Evolutionary conservation across 2,329 filamentous ascomycete species (phyloP), one percentile per base, ranked within the genome.

Genomic region (Neopestalotiopsis clavispora): DNA sequence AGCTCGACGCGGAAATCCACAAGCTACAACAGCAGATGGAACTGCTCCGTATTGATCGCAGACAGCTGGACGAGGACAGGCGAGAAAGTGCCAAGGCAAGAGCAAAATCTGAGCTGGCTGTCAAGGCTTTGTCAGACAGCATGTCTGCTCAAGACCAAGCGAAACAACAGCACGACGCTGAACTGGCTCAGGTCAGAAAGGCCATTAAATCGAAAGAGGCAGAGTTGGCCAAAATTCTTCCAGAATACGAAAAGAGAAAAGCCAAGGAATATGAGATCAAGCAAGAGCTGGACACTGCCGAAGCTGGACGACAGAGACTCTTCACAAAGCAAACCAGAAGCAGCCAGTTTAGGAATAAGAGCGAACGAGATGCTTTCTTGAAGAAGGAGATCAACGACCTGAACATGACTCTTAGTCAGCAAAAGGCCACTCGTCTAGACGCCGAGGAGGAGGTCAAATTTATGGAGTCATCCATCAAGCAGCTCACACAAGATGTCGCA

Each of bases 301-400:
- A 97, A 75, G 91, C 91, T 7, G 87, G 89, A 4, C 88, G 93
- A 57, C 90, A 92, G 72, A 91, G 95, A 49, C 87, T 99, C 7
- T 94, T 97, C 77, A 93, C 93, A 65, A 99, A 99, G 80, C 95
- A 99, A 81, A 94, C 92, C 58, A 91, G 95, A 60, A 94, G 92
- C 72, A 92, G 92, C 20, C 92, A 94, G 71, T 99, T 97, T 80
- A 92, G 88, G 76, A 97, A 90, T 79, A 97, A 97, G 83, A 88
- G 89, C 9, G 94, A 98, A 78, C 91, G 97, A 58, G 95, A 99
- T 79, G 88, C 89, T 45, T 98, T 90, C 85, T 84, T 99, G 64
- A 90, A 89, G 70, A 87, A 89, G 71, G 92, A 98, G 80, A 93
- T 98, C 68, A 86, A 92, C 59, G 92, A 97, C 45, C 89, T 95